Evolutionary conservation across 83 land plant species (phyloP).

Genomic region (Picea mariana): DNA sequence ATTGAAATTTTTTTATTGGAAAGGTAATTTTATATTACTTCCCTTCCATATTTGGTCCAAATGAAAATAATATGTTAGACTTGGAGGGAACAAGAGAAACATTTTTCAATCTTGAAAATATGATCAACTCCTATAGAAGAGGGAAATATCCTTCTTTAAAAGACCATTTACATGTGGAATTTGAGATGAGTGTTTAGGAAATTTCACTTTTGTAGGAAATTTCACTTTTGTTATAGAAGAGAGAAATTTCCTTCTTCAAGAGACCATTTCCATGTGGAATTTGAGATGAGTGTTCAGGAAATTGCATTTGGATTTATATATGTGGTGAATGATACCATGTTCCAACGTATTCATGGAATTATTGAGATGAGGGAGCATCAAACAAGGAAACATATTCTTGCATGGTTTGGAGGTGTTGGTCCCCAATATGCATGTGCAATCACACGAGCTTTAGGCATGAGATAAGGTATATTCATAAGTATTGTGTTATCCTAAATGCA

Average conservation of each 20-base stretch:
- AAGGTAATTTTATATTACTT: slow-evolving; percentile 92
- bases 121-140: slow-evolving; percentile 71
- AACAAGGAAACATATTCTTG: too few relatives aligned
- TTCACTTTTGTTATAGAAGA: slow-evolving; percentile 43
- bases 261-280: slow-evolving; percentile 19
- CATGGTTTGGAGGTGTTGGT: too few relatives aligned
- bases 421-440: too few relatives aligned
- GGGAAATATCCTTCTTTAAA: slow-evolving; percentile 68
- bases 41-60: slow-evolving; percentile 94
- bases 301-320: slow-evolving; percentile 65
- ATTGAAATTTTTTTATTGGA: slow-evolving; percentile 87
- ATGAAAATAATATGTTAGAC: slow-evolving; percentile 87
- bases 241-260: slow-evolving; percentile 68
- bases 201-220: slow-evolving; percentile 46
- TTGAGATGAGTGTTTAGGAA: slow-evolving; percentile 80
- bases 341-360: too few relatives aligned
- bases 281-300: slow-evolving; percentile 80
- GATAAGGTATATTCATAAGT: too few relatives aligned
- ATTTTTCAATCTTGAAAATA: slow-evolving; percentile 53
- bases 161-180: slow-evolving; percentile 19
- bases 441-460: too few relatives aligned
- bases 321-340: too few relatives aligned
- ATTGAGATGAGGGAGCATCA: too few relatives aligned
- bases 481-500: too few relatives aligned
- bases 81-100: slow-evolving; percentile 60